Evolutionary conservation across 2,329 filamentous ascomycete genomes (phyloP).

Genomic region (Pseudocercospora eumusae): DNA sequence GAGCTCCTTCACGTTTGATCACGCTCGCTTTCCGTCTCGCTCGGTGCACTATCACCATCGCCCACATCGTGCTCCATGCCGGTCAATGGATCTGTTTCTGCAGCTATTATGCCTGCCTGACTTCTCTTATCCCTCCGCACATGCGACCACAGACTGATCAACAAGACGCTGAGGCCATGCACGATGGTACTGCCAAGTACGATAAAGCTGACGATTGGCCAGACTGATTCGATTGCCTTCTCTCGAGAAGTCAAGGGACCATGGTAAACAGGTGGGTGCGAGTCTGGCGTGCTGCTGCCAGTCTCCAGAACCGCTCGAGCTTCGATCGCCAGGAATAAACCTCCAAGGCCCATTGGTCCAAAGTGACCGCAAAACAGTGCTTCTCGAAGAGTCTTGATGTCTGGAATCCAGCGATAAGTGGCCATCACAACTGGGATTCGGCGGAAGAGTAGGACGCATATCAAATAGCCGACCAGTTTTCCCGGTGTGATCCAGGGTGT

Average conservation of each 20-base stretch:
- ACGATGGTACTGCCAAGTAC: constrained; percentile 57
- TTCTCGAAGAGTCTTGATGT: constrained; percentile 54
- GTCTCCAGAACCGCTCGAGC: constrained; percentile 56
- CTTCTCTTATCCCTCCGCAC: constrained; percentile 50
- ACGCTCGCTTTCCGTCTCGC: constrained; percentile 22
- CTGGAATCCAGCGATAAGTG: constrained; percentile 51
- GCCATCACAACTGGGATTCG: constrained; percentile 55
- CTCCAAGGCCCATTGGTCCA: constrained; percentile 60
- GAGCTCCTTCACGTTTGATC: not conserved
- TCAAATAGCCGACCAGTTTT: constrained; percentile 49
- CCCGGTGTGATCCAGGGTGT: constrained; percentile 46
- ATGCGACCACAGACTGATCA: constrained; percentile 53
- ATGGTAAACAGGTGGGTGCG: constrained; percentile 45
- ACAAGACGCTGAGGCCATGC: constrained; percentile 56
- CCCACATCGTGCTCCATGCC: constrained; percentile 54
- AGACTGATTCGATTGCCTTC: constrained; percentile 51
- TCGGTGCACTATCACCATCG: constrained; percentile 40
- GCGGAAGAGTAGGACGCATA: constrained; percentile 55
- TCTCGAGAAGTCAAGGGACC: constrained; percentile 39
- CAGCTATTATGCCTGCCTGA: constrained; percentile 52
- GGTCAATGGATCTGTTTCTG: constrained; percentile 52
- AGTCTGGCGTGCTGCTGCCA: constrained; percentile 48
- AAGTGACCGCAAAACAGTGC: constrained; percentile 60
- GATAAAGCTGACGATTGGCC: constrained; percentile 58
- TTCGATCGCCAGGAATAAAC: constrained; percentile 59